Evolutionary conservation across 2,329 filamentous ascomycete species (phyloP).

Genomic region (Cercospora sp.): DNA sequence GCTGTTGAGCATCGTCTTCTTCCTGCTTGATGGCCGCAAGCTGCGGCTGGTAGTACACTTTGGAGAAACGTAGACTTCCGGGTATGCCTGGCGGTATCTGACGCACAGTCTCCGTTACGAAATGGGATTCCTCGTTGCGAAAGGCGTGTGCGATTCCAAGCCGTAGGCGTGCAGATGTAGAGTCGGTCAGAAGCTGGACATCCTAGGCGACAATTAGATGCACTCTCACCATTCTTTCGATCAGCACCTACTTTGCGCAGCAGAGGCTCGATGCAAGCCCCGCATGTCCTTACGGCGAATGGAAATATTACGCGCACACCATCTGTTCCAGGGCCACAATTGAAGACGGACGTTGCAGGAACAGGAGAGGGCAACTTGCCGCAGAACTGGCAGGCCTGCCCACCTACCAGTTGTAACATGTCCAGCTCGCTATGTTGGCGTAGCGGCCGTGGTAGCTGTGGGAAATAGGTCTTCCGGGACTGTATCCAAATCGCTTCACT

Average conservation of each 20-base stretch:
- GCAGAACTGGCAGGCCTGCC: slow-evolving; percentile 68
- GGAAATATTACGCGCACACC: slow-evolving; percentile 68
- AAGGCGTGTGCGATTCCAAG: slow-evolving; percentile 70
- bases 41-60: slow-evolving; percentile 65
- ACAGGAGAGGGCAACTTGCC: slow-evolving; percentile 42
- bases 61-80: slow-evolving; percentile 56
- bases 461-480: slow-evolving; percentile 65
- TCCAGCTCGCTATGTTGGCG: slow-evolving; percentile 65
- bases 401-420: slow-evolving; percentile 73
- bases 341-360: slow-evolving; percentile 49
- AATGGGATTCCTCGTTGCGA: slow-evolving; percentile 61
- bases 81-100: slow-evolving; percentile 53
- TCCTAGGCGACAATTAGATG: slow-evolving; percentile 54
- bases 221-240: not conserved
- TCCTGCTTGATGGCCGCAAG: slow-evolving; percentile 63
- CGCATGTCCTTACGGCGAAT: slow-evolving; percentile 68
- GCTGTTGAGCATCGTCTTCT: slow-evolving; percentile 62
- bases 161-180: slow-evolving; percentile 61
- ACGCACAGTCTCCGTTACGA: slow-evolving; percentile 59
- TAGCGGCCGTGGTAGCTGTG: slow-evolving; percentile 68
- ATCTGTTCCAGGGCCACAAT: slow-evolving; percentile 61
- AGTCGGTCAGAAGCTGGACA: slow-evolving; percentile 63
- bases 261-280: slow-evolving; percentile 60
- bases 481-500: slow-evolving; percentile 70
- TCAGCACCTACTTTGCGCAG: slow-evolving; percentile 64